Conservation (phyloP, 192 early-diverging fungal species). For the Irineochytrium annulatum region DNA sequence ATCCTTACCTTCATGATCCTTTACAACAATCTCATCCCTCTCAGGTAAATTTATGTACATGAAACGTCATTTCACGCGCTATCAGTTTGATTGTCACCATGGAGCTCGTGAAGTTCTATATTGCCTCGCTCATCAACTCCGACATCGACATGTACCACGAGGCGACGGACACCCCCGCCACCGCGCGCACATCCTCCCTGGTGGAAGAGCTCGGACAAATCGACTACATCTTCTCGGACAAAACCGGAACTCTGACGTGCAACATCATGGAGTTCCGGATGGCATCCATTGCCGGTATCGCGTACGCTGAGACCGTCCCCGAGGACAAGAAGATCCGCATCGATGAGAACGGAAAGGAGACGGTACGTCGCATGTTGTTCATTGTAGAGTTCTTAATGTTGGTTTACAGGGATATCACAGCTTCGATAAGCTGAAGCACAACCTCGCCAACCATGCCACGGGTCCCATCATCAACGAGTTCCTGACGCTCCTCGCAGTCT, state of each 20-base stretch:
- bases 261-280: conserved; percentile 61
- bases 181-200: conserved; percentile 86
- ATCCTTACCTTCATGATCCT: conserved; percentile 97
- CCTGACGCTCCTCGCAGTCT: conserved; percentile 81
- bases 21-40: conserved; percentile 99
- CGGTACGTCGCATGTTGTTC: conserved; percentile 29
- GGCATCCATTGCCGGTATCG: conserved; percentile 84
- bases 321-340: conserved; percentile 77
- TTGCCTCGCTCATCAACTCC: conserved; percentile 85
- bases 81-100: conserved; percentile 95
- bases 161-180: conserved; percentile 85
- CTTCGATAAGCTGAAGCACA: conserved; percentile 31
- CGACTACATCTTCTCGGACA: conserved; percentile 97
- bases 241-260: conserved; percentile 63
- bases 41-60: conserved; percentile 52
- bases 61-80: conserved; percentile 9
- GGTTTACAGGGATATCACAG: conserved; percentile 40
- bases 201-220: conserved; percentile 98
- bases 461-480: conserved; percentile 74
- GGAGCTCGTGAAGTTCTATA: conserved; percentile 94
- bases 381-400: neutral
- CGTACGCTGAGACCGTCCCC: conserved; percentile 84
- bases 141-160: conserved; percentile 99
- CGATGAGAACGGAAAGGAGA: conserved; percentile 58
- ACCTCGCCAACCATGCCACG: conserved; percentile 33